phyloP scores from a whole-genome alignment of 768 basidiomycete genomes.

The Agaricus bisporus region DNA sequence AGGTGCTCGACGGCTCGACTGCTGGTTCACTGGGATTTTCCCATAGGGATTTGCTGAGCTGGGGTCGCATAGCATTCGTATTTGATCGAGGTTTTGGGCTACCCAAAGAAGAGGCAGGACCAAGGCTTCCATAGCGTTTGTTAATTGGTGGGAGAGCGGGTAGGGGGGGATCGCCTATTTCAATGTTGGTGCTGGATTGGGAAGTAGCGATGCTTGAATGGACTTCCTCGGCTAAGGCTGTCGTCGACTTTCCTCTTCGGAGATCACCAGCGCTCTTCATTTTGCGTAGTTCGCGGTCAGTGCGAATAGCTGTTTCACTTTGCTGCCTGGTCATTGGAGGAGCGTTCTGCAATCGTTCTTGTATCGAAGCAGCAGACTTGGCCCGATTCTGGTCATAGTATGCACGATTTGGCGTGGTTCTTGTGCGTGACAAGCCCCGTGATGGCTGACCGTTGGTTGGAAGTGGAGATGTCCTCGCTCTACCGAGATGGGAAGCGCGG shows the following conservation, averaged over 20 bases:
- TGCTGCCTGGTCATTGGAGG: slow-evolving; percentile 14
- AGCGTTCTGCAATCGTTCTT: slow-evolving; percentile 5
- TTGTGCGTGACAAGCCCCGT: slow-evolving; percentile 57
- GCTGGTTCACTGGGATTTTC: slow-evolving; percentile 22
- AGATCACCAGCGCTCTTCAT: slow-evolving; percentile 89
- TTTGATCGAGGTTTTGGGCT: slow-evolving; percentile 30
- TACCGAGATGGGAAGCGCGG: slow-evolving; percentile 46
- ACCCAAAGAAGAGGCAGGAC: slow-evolving; percentile 39
- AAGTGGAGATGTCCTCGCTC: slow-evolving; percentile 46
- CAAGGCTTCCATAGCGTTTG: slow-evolving; percentile 66
- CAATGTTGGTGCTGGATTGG: slow-evolving; percentile 64
- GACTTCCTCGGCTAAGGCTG: slow-evolving; percentile 21
- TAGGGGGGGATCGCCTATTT: slow-evolving; percentile 29
- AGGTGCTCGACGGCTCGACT: background rate
- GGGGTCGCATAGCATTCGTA: slow-evolving; percentile 28
- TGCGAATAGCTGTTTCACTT: slow-evolving; percentile 36
- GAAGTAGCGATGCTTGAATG: slow-evolving; percentile 42
- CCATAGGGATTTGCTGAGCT: slow-evolving; percentile 44
- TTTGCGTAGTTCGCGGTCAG: slow-evolving; percentile 62
- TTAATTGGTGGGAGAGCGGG: slow-evolving; percentile 30
- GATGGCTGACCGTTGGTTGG: slow-evolving; percentile 21
- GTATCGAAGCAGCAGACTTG: slow-evolving; percentile 19
- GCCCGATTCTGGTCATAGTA: slow-evolving; percentile 40
- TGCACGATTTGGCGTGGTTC: slow-evolving; percentile 67
- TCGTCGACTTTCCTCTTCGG: slow-evolving; percentile 36